phyloP scores from a whole-genome alignment of 257 asterid genomes.

The Capsicum chinense region DNA sequence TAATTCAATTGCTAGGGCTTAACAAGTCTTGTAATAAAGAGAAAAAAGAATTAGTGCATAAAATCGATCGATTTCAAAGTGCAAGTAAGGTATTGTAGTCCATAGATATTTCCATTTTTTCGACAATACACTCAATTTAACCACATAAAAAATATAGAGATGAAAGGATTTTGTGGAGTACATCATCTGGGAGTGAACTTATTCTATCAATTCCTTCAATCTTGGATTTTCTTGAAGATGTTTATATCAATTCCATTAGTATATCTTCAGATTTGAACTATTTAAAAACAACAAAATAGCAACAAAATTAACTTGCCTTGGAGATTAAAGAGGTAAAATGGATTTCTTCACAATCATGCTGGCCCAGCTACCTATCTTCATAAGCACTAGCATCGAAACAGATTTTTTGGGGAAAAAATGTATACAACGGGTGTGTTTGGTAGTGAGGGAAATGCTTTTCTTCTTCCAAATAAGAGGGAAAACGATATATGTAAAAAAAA shows the following conservation, averaged over 20 bases:
- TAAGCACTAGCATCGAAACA: no score
- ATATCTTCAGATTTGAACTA: background rate
- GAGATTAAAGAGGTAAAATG: no score
- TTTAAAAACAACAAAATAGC: background rate
- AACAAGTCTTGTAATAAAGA: no score
- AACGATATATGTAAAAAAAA: no score
- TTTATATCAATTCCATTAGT: background rate
- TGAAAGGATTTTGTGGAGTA: background rate
- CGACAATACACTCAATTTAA: background rate
- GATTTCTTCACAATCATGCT: no score
- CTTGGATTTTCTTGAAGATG: background rate
- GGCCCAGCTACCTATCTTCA: no score
- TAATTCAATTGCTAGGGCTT: no score
- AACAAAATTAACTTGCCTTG: background rate
- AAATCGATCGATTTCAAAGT: background rate
- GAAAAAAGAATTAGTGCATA: no score
- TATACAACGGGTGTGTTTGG: no score
- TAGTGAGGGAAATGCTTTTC: no score
- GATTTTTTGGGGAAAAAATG: no score
- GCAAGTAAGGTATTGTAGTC: background rate
- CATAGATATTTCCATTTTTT: background rate
- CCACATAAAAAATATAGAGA: background rate
- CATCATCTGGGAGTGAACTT: constrained; percentile 12
- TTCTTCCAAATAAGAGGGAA: no score
- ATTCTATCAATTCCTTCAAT: background rate